Conservation (phyloP, 2,329 filamentous ascomycete species). For the Penicillium expansum region DNA sequence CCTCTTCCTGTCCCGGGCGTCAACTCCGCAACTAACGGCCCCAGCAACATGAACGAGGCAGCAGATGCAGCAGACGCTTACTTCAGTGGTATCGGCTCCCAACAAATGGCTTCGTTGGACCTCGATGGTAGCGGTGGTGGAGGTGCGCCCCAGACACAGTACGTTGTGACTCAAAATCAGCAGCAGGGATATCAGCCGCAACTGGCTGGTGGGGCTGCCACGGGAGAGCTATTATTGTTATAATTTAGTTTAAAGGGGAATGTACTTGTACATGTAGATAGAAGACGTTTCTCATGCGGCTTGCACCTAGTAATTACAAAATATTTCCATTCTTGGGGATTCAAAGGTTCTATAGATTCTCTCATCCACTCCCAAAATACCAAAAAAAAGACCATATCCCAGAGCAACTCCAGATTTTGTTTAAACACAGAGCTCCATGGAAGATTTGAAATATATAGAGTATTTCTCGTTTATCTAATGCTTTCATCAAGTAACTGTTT, state of each 20-base stretch:
- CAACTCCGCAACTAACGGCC: constrained; percentile 68
- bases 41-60: constrained; percentile 63
- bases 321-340: no score
- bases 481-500: constrained; percentile 28
- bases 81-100: constrained; percentile 73
- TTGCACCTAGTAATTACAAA: constrained; percentile 1
- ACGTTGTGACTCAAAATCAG: constrained; percentile 78
- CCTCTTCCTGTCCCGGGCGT: constrained; percentile 64
- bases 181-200: constrained; percentile 72
- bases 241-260: constrained; percentile 34
- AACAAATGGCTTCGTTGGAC: constrained; percentile 70
- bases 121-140: constrained; percentile 65
- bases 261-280: constrained; percentile 21
- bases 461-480: constrained; percentile 24
- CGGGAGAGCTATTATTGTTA: constrained; percentile 69
- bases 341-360: no score
- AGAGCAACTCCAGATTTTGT: not conserved
- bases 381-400: no score
- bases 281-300: constrained; percentile 2
- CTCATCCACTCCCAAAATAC: not conserved
- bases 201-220: constrained; percentile 60
- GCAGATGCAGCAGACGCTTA: constrained; percentile 86
- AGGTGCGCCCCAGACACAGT: constrained; percentile 49
- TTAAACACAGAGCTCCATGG: not conserved
- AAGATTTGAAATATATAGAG: constrained; percentile 7